Percentiles rank a stretch among this genome's conserved stretches.
Conservation (phyloP, 129 eudicot species). For the Lactuca saligna region DNA sequence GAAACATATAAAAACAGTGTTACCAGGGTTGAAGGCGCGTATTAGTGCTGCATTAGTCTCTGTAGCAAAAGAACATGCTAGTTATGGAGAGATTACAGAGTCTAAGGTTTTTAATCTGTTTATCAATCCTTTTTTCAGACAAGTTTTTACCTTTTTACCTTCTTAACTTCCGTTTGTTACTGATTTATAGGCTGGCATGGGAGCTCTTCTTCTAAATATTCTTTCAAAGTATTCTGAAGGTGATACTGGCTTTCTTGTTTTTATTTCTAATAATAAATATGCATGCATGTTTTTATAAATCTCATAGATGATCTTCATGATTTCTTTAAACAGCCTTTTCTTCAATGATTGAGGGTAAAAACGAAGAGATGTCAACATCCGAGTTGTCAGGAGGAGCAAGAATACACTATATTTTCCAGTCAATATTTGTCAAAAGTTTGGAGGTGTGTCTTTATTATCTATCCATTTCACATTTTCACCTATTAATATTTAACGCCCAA, state of each 20-base stretch:
- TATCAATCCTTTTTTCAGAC: conserved; percentile 1
- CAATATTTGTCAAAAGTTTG: conserved; percentile 56
- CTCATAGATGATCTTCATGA: conserved; percentile 18
- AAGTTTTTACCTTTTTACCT: not conserved
- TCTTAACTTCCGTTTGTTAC: conserved; percentile 5
- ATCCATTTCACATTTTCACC: no score
- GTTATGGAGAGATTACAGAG: conserved; percentile 92
- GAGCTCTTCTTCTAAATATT: conserved; percentile 86
- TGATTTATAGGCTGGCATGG: conserved; percentile 76
- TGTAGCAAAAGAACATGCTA: conserved; percentile 92
- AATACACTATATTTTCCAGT: conserved; percentile 61
- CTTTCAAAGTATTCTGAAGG: conserved; percentile 95
- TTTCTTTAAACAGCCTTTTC: conserved; percentile 53
- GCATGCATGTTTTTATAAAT: conserved; percentile 1
- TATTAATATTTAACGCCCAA: no score
- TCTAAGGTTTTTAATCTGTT: conserved; percentile 49
- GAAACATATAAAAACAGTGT: conserved; percentile 62
- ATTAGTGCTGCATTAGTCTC: conserved; percentile 58
- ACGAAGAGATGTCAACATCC: conserved; percentile 57
- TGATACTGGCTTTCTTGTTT: conserved; percentile 22
- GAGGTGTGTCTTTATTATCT: conserved; percentile 37
- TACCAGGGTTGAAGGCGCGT: conserved; percentile 59
- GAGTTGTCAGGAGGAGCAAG: conserved; percentile 78
- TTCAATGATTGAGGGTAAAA: conserved; percentile 66
- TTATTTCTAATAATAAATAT: not conserved